Conservation (phyloP, 2,329 filamentous ascomycete genomes). For the Fusarium chaquense region DNA sequence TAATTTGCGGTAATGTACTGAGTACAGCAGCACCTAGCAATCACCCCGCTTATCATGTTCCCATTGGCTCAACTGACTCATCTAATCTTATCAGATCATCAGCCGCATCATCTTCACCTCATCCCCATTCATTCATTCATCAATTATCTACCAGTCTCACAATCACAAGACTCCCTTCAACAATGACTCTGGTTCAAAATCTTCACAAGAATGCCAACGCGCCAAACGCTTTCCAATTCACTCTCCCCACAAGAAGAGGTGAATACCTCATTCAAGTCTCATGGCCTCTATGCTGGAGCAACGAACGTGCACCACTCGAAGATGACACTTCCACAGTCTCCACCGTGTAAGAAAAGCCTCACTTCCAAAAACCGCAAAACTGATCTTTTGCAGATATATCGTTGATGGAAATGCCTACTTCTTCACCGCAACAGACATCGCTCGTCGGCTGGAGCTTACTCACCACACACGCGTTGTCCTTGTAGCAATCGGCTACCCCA, state of each 20-base stretch:
- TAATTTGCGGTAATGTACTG: neutral
- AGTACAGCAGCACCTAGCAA: neutral
- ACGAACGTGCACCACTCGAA: slow-evolving; percentile 30
- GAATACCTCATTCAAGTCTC: slow-evolving; percentile 48
- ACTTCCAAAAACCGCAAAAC: neutral
- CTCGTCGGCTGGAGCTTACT: slow-evolving; percentile 43
- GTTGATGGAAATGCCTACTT: slow-evolving; percentile 54
- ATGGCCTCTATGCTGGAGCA: slow-evolving; percentile 47
- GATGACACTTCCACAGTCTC: slow-evolving; percentile 34
- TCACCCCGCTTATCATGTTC: neutral
- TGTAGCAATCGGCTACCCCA: slow-evolving; percentile 52
- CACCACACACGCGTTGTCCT: slow-evolving; percentile 46
- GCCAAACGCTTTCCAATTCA: slow-evolving; percentile 40
- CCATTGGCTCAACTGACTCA: neutral
- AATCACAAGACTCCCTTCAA: neutral
- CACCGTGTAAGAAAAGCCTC: slow-evolving; percentile 45
- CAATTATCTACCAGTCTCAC: neutral
- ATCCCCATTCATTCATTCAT: neutral
- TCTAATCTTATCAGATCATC: slow-evolving; percentile 39
- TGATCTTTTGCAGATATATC: slow-evolving; percentile 45
- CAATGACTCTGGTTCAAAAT: slow-evolving; percentile 20
- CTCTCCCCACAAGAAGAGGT: slow-evolving; percentile 32
- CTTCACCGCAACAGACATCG: slow-evolving; percentile 49
- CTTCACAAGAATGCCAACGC: slow-evolving; percentile 13
- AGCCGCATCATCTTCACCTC: neutral